Conservation (phyloP, 495 filamentous ascomycete genomes). For the Cairneyella variabilis region DNA sequence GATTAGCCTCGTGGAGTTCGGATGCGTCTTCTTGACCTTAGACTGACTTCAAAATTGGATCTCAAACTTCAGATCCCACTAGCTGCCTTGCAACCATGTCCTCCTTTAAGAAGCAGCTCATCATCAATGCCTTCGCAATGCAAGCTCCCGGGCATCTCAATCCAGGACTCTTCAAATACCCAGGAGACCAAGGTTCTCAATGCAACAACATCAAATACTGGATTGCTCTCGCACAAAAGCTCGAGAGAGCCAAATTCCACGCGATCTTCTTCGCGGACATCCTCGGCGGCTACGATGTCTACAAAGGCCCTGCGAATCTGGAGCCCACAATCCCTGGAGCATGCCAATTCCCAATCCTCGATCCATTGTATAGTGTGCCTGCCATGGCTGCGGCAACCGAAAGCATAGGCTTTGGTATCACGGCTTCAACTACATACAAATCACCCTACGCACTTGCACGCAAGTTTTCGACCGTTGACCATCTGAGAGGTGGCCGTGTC, state of each 20-base stretch:
- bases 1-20: too few relatives aligned
- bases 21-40: too few relatives aligned
- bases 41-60: too few relatives aligned
- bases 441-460: constrained; percentile 13
- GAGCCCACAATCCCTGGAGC: constrained; percentile 49
- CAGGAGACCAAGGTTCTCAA: constrained; percentile 46
- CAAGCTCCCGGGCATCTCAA: constrained; percentile 50
- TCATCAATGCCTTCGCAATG: constrained; percentile 56
- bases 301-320: constrained; percentile 51
- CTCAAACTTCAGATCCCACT: too few relatives aligned
- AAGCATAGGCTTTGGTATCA: constrained; percentile 21
- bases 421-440: constrained; percentile 18
- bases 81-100: too few relatives aligned
- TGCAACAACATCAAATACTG: constrained; percentile 53
- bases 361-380: constrained; percentile 17
- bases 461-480: constrained; percentile 21
- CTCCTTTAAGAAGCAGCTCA: constrained; percentile 39
- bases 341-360: constrained; percentile 57
- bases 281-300: constrained; percentile 56
- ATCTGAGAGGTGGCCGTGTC: constrained; percentile 28
- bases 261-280: constrained; percentile 61
- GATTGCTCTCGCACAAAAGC: constrained; percentile 51
- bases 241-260: constrained; percentile 57
- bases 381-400: constrained; percentile 18
- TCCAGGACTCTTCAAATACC: constrained; percentile 59